phyloP scores from a whole-genome alignment of 139 green algal genomes.

The Chlamydomonas sphaeroides region DNA sequence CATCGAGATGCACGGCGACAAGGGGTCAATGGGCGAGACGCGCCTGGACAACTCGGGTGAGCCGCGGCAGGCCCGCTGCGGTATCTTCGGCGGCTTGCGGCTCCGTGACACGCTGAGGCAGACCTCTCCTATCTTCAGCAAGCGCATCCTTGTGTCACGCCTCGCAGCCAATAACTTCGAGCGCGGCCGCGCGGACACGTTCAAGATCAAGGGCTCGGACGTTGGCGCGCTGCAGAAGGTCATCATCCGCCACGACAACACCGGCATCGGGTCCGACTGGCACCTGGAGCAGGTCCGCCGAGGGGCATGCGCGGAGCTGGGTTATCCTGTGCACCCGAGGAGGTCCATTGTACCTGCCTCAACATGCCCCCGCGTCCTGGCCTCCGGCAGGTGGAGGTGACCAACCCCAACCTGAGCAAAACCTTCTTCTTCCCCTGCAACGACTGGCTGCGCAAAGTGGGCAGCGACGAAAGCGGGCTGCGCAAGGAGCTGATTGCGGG shows the following conservation, averaged over 20 bases:
- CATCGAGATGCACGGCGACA: slow-evolving; percentile 53
- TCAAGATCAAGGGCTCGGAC: slow-evolving; percentile 50
- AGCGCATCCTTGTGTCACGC: no score
- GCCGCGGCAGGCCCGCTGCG: not conserved
- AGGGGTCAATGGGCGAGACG: slow-evolving; percentile 43
- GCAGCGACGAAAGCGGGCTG: slow-evolving; percentile 39
- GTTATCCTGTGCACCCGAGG: no score
- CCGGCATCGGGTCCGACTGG: slow-evolving; percentile 51
- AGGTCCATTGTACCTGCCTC: no score
- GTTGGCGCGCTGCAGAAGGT: slow-evolving; percentile 47
- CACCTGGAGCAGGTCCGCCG: slow-evolving; percentile 44
- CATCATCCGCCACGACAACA: slow-evolving; percentile 52
- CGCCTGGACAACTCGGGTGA: slow-evolving; percentile 34
- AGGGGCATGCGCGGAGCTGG: no score
- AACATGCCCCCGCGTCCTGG: no score
- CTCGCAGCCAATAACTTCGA: slow-evolving; percentile 65
- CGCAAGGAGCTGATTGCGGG: slow-evolving; percentile 52
- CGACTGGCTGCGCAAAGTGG: slow-evolving; percentile 58
- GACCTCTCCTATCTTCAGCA: no score
- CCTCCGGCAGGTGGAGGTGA: slow-evolving; percentile 48
- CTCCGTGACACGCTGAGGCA: no score
- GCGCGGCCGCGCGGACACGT: slow-evolving; percentile 49
- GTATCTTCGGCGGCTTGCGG: no score
- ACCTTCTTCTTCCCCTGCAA: slow-evolving; percentile 63
- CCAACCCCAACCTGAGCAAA: slow-evolving; percentile 40